phyloP scores from a whole-genome alignment of 2,329 filamentous ascomycete genomes.

The Chalaropsis thielavioides region DNA sequence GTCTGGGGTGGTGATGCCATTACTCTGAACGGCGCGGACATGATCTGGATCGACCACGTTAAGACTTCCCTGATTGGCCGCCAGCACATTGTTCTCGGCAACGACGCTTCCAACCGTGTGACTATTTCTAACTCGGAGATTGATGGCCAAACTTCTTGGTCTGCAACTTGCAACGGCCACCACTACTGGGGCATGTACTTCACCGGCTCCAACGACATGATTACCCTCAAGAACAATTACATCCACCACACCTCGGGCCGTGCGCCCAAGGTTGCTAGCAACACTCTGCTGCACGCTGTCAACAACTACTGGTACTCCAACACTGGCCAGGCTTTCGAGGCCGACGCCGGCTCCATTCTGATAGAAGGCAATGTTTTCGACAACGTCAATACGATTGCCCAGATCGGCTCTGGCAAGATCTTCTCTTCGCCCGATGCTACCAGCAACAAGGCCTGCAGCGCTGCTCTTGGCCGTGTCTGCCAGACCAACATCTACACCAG shows the following conservation, averaged over 20 bases:
- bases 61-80: conserved; percentile 44
- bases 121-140: conserved; percentile 48
- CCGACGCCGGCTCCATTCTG: conserved; percentile 32
- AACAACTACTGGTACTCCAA: conserved; percentile 48
- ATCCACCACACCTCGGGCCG: conserved; percentile 44
- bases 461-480: conserved; percentile 35
- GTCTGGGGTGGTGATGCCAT: conserved; percentile 48
- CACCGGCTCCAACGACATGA: conserved; percentile 38
- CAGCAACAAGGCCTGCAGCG: conserved; percentile 29
- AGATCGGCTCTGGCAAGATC: conserved; percentile 25
- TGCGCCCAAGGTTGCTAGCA: conserved; percentile 42
- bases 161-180: conserved; percentile 41
- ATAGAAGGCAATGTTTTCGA: conserved; percentile 46
- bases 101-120: conserved; percentile 37
- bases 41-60: conserved; percentile 39
- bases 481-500: conserved; percentile 34
- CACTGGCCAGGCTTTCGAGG: conserved; percentile 43
- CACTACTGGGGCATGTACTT: conserved; percentile 49
- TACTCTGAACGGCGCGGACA: conserved; percentile 33
- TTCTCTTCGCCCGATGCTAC: conserved; percentile 24
- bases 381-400: conserved; percentile 33
- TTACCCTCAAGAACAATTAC: conserved; percentile 48
- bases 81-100: conserved; percentile 46
- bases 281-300: conserved; percentile 42
- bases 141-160: conserved; percentile 39